Base-by-base conservation (phyloP, 495 filamentous ascomycete genomes). In the Hypoxylon cercidicola region DNA sequence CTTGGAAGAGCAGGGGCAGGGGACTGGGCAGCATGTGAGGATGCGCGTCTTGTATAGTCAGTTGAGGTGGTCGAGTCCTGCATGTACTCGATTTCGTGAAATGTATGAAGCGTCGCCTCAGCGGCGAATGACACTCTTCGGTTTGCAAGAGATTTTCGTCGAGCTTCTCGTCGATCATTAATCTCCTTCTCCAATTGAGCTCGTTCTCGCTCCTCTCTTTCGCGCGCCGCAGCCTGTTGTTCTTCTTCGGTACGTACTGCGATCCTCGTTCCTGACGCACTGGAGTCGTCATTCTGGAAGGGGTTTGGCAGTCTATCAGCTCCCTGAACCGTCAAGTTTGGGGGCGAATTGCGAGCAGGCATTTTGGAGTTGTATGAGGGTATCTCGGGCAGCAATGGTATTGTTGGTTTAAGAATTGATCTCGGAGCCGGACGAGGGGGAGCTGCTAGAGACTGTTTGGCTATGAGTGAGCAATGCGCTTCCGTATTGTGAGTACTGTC, bases 61-160 rank as follows among this genome's bases (percentile, higher is more conserved):
- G 91, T 93, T 4, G 93, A 96, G 12, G 90, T 91, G 0, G 92
- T 96, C 30, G 90, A 91, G 70, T 96, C 93, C 60, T 92, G 91
- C 60, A 88, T 85, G 55, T 94, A 89, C 66, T 98, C 94, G 2
- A 96, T 85, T 51, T 97, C 93, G 71, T 97, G 93, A 87, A 96
- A 99, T 3, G 95, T 99, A 72, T 99, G 95, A 30, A 99, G 79
- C 8, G 95, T 99, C 12, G 95, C 95, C 76, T 99, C 95, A 1
- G 95, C 95, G 4, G 95, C 95, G 72, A 99, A 99, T 0, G 94
- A 97, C 37, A 99, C 95, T 58, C 95, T 87, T 69, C 96, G 90
- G 75, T 95, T 94, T 30, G 91, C 93, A 61, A 97, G 84, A 1
- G 93, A 97, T 69, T 97, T 97, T 40, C 95, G 84, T 46, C 96